These are phyloP conservation scores for Amborella trichopoda DNA, from an alignment of 164 flowering plant genomes.

Conservation along the genomic window DNA sequence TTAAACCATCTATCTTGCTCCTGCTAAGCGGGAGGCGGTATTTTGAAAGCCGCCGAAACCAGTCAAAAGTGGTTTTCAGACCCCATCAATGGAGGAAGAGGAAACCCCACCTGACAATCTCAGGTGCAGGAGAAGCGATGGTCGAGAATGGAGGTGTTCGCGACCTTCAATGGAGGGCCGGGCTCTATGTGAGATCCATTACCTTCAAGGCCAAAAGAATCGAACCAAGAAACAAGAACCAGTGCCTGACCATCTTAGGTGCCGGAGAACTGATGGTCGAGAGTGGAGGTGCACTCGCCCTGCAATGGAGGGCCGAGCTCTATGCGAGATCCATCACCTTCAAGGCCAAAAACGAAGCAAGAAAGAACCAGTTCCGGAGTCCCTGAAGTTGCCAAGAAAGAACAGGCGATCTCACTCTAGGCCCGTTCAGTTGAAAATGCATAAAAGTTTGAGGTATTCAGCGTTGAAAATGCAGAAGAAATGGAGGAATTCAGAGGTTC, in stretches of 20 bases:
- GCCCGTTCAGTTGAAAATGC: not conserved
- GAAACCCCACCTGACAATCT: conserved; percentile 11
- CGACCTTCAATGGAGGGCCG: conserved; percentile 21
- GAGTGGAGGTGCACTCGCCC: conserved; percentile 28
- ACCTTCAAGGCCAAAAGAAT: too few relatives aligned
- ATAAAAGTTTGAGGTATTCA: not conserved
- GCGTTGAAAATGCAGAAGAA: not conserved
- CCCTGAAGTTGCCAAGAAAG: not conserved
- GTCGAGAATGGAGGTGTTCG: conserved; percentile 21
- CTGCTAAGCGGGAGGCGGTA: too few relatives aligned
- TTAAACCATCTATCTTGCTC: too few relatives aligned
- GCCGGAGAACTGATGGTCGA: conserved; percentile 40
- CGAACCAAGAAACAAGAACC: too few relatives aligned
- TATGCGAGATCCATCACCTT: conserved; percentile 45
- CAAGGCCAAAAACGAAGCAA: not conserved
- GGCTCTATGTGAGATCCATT: conserved; percentile 47
- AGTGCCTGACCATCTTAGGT: conserved; percentile 36
- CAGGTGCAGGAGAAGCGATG: conserved; percentile 22
- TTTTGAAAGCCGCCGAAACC: too few relatives aligned
- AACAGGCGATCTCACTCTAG: not conserved
- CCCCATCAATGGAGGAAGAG: conserved; percentile 5
- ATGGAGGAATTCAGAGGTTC: not conserved
- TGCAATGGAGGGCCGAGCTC: conserved; percentile 26
- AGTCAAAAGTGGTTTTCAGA: too few relatives aligned
- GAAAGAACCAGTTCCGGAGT: not conserved